Base-by-base conservation (phyloP, 805 yeast species). In the Cyberlindnera xylosilytica region DNA sequence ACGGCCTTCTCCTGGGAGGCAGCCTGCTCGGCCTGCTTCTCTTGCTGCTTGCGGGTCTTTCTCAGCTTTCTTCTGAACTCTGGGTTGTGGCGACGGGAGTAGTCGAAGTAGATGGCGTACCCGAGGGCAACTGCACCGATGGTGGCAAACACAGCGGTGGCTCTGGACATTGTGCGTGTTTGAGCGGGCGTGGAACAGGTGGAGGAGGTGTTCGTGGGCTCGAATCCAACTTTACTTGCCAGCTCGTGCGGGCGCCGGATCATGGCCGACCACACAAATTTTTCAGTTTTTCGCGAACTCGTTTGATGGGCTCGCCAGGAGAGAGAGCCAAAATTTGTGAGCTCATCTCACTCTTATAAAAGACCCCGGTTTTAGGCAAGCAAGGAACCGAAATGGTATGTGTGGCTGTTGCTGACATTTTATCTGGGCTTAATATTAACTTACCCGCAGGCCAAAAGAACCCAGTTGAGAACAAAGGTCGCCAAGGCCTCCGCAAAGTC, bases 91-190 rank as follows among this genome's bases (percentile, higher is more conserved):
- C 98, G 86, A 69, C 99, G 87, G 67, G 76, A 76, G 73, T 89
- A 86, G 69, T 93, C 99, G 60, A 95, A 95, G 71, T 87, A 93
- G 29, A 79, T 70, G 43, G 91, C 87, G 68, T 93, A 91, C 15
- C 86, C 88, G 37, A 81, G 66, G 20, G 82, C 76, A 16, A 74
- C 69, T 36, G 73, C 61, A 46, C 69, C 72, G 12, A 64, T 48
- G 34, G 68, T 58, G 24, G 73, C 65, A 31, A 62, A 35, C 15
- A 66, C 53, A 9, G 65, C 36, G 13, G 57, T 41, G 40, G 57
- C 45, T 45, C 44, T 62, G 31, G 64, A 62, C 62, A 53, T 68
- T 38, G 26, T 47, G 11, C 6, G 29, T 26, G n/a, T 26, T 26
- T 22, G 10, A 8, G 24, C 24, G 24, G 7, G 24, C 24, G 7